Evolutionary conservation across 768 basidiomycete genomes (phyloP), one percentile per base, ranked within the genome.

Genomic region (Harrya chromipes): DNA sequence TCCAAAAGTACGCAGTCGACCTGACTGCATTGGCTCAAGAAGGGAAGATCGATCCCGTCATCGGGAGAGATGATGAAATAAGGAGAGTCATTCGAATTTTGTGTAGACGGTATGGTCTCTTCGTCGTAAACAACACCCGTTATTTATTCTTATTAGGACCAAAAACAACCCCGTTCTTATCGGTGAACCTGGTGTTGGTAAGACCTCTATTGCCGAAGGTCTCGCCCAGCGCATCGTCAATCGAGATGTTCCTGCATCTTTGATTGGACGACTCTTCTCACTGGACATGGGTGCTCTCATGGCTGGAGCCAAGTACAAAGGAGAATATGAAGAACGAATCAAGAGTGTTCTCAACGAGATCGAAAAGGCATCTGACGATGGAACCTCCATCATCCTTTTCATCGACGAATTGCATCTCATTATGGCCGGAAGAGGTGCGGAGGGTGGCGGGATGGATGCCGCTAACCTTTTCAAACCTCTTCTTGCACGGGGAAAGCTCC

Each of bases 141-240:
- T 67, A 27, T 70, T 47, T 3, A 9, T 38, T 29, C 21, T 4
- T 2, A n/a, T 16, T 41, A 87, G 94, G 63, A 97, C 93, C 3
- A 97, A 97, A 70, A 94, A 94, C 63, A 97, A 95, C 60, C 93
- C 95, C n/a, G 91, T 97, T 35, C 82, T 97, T 21, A 92, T 98
- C 58, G 94, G 94, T 53, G 92, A 91, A 70, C 90, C 89, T 40
- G 89, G 95, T 67, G 93, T 95, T 20, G 95, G 95, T 4, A 99
- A 99, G 72, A 97, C 94, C 1, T 83, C 92, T 20, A 90, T 97
- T 46, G 92, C 85, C 6, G 95, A 99, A 74, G 94, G 93, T 35
- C 83, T 99, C 6, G 94, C 95, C 0, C 94, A 95, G 64, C 84
- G 95, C 40, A 95, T 98, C 53, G 83, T 97, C 59, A 92, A 94